Evolutionary conservation across 345 rosid species (phyloP), one percentile per base, ranked within the genome.

Genomic region (Litchi chinensis): DNA sequence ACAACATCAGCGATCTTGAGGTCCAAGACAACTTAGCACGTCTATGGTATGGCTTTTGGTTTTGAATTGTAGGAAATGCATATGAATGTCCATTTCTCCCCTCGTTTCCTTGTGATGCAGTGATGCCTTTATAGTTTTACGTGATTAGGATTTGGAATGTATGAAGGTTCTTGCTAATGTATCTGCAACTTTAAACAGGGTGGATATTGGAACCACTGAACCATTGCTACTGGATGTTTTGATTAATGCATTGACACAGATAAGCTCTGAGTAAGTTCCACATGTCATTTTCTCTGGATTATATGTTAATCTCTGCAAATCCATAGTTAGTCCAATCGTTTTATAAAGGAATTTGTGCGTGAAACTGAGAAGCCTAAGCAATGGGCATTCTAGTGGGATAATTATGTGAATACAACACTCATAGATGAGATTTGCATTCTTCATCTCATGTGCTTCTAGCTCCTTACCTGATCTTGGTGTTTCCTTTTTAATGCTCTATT

Each of bases 1-100:
- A 89, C 82, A 93, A 95, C 86, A 92, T 91, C 0, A 97, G 99
- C 39, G 96, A 95, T 85, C 87, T 95, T 62, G 98, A 92, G 90
- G 77, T 95, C 67, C 97, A 95, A 81, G 96, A 93, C 74, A 93
- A 95, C 81, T 78, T 92, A 37, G 98, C 95, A 66, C 93, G 98
- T 0, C 71, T 93, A 78, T 95, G 98, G 98, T 93, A 89, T 62
- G 78, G 32, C 37, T 8, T 56, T 81, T 63, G 32, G 6, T 78
- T n/a, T 68, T n/a, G 63, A 66, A 37, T 9, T 70, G 60, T 63
- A 13, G 19, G 66, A 26, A 16, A 69, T 62, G 22, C 44, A 50
- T 24, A 57, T 32, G 22, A 50, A 13, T 65, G 22, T 73, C 63
- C 9, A 10, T 24, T 71, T 65, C 68, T 66, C 16, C 62, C 70